A percentile compares a stretch with the other conserved stretches of the same genome.
Conservation (phyloP, 1,284 basidiomycete genomes). For the Leccinum insolens region DNA sequence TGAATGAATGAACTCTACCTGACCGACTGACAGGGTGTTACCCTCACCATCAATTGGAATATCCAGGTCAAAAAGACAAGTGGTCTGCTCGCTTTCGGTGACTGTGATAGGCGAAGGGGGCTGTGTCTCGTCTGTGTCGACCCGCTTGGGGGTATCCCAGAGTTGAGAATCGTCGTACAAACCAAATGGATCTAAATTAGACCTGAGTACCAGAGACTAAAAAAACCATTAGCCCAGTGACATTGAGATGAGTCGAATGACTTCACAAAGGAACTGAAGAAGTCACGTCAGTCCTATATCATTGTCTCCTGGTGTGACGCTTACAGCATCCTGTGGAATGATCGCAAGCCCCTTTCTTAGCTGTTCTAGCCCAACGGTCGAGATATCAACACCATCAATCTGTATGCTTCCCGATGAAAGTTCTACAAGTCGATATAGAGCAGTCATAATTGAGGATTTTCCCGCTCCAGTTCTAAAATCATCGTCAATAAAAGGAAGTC, state of each 20-base stretch:
- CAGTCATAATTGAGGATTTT: conserved; percentile 69
- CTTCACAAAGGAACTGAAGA: conserved; percentile 25
- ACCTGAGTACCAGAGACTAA: conserved; percentile 76
- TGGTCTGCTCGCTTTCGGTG: neutral
- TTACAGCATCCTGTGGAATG: conserved; percentile 89
- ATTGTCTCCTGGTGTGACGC: conserved; percentile 18
- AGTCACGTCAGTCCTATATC: neutral
- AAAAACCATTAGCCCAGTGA: conserved; percentile 6
- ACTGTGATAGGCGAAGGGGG: neutral
- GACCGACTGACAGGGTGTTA: conserved; percentile 74
- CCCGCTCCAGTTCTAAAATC: conserved; percentile 71
- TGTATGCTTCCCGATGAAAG: conserved; percentile 64
- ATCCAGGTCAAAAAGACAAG: conserved; percentile 76
- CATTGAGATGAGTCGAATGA: neutral
- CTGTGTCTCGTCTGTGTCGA: conserved; percentile 45
- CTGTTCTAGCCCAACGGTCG: conserved; percentile 66
- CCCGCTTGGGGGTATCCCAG: conserved; percentile 82
- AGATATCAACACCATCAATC: conserved; percentile 71
- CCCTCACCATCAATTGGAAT: conserved; percentile 86
- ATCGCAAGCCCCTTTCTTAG: conserved; percentile 74
- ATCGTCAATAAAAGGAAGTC: conserved; percentile 5
- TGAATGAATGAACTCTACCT: conserved; percentile 47
- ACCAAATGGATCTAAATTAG: conserved; percentile 83
- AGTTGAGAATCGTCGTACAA: conserved; percentile 69
- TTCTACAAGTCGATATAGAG: conserved; percentile 65